A percentile compares a stretch with the other conserved stretches of the same genome.
phyloP scores from a whole-genome alignment of 495 filamentous ascomycete genomes.

The Cercophora samala region DNA sequence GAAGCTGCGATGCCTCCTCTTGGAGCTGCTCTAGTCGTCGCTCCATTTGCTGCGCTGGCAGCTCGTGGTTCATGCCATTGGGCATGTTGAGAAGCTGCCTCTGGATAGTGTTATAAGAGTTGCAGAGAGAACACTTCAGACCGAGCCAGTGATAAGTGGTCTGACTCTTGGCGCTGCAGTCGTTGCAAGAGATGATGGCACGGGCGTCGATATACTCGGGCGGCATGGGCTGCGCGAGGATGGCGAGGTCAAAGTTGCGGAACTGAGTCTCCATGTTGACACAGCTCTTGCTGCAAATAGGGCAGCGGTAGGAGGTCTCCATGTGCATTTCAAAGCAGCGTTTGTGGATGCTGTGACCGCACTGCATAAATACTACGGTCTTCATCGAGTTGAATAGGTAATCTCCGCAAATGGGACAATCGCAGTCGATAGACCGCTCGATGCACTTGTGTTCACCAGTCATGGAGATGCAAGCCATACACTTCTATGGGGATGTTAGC shows the following conservation, averaged over 20 bases:
- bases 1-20: conserved; percentile 2
- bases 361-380: conserved; percentile 88
- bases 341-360: conserved; percentile 92
- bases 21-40: background rate
- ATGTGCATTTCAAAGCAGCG: conserved; percentile 82
- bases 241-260: conserved; percentile 78
- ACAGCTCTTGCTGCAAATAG: conserved; percentile 88
- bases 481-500: conserved; percentile 55
- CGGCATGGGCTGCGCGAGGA: conserved; percentile 90
- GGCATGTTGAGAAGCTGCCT: conserved; percentile 52
- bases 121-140: conserved; percentile 79
- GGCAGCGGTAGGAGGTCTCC: conserved; percentile 85
- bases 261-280: conserved; percentile 97
- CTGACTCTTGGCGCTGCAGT: conserved; percentile 81
- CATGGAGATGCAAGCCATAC: conserved; percentile 87
- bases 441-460: conserved; percentile 82
- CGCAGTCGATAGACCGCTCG: conserved; percentile 88
- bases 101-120: conserved; percentile 81
- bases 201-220: conserved; percentile 72
- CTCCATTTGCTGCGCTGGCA: conserved; percentile 3
- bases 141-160: conserved; percentile 94
- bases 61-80: conserved; percentile 4
- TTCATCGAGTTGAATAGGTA: conserved; percentile 95
- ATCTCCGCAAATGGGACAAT: conserved; percentile 97
- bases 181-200: conserved; percentile 86